phyloP scores from a whole-genome alignment of 2,329 filamentous ascomycete species.

The Curvularia spicifera region DNA sequence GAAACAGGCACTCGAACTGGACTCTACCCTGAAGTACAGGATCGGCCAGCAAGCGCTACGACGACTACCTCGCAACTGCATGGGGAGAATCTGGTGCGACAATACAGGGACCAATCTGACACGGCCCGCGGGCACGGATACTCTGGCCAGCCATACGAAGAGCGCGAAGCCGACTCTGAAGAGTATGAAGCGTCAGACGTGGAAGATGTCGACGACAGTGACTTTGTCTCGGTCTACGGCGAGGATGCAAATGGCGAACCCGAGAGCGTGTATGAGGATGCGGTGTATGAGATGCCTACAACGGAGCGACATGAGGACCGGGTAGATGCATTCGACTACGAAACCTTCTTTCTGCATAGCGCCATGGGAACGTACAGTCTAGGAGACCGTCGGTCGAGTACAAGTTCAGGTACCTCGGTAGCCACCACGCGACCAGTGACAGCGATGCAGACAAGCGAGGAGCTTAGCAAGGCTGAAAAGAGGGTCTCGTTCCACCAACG shows the following conservation, averaged over 20 bases:
- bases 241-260: slow-evolving; percentile 30
- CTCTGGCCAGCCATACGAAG: slow-evolving; percentile 27
- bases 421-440: slow-evolving; percentile 57
- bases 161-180: slow-evolving; percentile 30
- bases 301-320: slow-evolving; percentile 82
- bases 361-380: slow-evolving; percentile 79
- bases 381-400: slow-evolving; percentile 61
- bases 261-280: slow-evolving; percentile 55
- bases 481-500: slow-evolving; percentile 54
- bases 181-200: slow-evolving; percentile 34
- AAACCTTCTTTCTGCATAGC: slow-evolving; percentile 93
- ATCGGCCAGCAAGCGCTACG: slow-evolving; percentile 16
- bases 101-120: slow-evolving; percentile 7
- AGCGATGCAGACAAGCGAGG: slow-evolving; percentile 31
- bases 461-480: slow-evolving; percentile 31
- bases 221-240: slow-evolving; percentile 46
- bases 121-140: slow-evolving; percentile 8
- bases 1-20: slow-evolving; percentile 33
- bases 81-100: slow-evolving; percentile 24
- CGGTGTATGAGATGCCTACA: slow-evolving; percentile 48
- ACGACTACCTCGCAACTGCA: slow-evolving; percentile 28
- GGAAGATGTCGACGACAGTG: slow-evolving; percentile 47
- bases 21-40: slow-evolving; percentile 27
- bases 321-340: slow-evolving; percentile 94
- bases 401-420: slow-evolving; percentile 59